A percentile compares a stretch with the other conserved stretches of the same genome.
phyloP scores from a whole-genome alignment of 2,329 filamentous ascomycete genomes.

The Penicillium sp. region DNA sequence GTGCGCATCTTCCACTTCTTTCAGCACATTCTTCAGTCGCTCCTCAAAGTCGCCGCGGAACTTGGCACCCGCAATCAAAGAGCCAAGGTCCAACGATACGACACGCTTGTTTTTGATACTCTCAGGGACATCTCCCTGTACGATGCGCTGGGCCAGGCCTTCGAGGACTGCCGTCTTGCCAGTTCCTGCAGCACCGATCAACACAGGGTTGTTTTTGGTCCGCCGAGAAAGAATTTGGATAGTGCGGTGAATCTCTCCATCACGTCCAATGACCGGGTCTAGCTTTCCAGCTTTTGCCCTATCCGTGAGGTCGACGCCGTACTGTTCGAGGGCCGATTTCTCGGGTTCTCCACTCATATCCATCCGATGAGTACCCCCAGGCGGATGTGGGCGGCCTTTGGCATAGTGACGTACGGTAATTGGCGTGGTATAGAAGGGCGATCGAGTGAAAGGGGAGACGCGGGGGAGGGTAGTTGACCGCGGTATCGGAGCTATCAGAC shows the following conservation, averaged over 20 bases:
- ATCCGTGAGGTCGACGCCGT: constrained; percentile 84
- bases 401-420: constrained; percentile 53
- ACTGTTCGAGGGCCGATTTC: constrained; percentile 88
- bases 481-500: constrained; percentile 21
- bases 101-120: constrained; percentile 94
- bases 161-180: constrained; percentile 94
- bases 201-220: constrained; percentile 93
- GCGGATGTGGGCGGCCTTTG: constrained; percentile 72
- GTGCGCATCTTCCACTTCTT: constrained; percentile 85
- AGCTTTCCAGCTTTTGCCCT: constrained; percentile 85
- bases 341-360: constrained; percentile 74
- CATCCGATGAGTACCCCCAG: constrained; percentile 93
- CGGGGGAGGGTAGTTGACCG: constrained; percentile 23
- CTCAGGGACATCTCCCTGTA: constrained; percentile 90
- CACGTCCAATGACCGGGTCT: constrained; percentile 92
- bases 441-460: constrained; percentile 17
- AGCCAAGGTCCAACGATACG: constrained; percentile 82
- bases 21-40: constrained; percentile 83
- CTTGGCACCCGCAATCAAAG: constrained; percentile 92
- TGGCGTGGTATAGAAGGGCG: constrained; percentile 11
- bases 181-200: constrained; percentile 89
- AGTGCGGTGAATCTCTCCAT: constrained; percentile 87
- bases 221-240: constrained; percentile 90
- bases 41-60: constrained; percentile 97
- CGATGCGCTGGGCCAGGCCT: constrained; percentile 85